Percentiles rank a stretch among this genome's conserved stretches.
Evolutionary conservation across 208 protist genomes (phyloP).

Genomic region (Wallacemonas collosoma): DNA sequence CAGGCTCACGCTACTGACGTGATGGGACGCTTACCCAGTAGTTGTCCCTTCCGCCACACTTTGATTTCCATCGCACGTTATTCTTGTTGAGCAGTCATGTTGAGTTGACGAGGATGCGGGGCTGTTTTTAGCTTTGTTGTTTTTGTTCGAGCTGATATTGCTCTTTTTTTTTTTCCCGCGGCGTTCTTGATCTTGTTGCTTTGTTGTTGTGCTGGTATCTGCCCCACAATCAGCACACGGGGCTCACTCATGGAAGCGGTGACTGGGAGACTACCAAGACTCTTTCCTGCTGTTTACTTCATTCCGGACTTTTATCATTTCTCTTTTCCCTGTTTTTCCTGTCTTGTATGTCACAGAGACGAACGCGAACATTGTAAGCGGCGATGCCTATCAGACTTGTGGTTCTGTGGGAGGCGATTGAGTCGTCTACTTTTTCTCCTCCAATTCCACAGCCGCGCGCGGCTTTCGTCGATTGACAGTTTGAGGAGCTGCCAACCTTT

Average conservation of each 20-base stretch:
- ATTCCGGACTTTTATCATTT: background rate
- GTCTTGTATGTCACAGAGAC: too few species aligned
- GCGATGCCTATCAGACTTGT: too few species aligned
- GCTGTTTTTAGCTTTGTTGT: slow-evolving; percentile 5
- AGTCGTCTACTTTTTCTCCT: background rate
- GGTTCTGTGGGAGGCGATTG: too few species aligned
- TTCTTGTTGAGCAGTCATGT: too few species aligned
- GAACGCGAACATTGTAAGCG: too few species aligned
- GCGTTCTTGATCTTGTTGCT: slow-evolving; percentile 10
- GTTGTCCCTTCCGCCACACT: too few species aligned
- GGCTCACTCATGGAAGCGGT: too few species aligned
- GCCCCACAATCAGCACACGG: background rate
- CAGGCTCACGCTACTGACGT: background rate
- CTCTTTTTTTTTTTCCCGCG: slow-evolving; percentile 21
- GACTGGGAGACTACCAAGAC: too few species aligned
- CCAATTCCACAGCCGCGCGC: too few species aligned
- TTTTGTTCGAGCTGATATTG: slow-evolving; percentile 8
- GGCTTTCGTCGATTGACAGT: background rate
- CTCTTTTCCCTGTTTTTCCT: background rate
- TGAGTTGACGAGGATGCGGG: too few species aligned
- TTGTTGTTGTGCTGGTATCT: slow-evolving; percentile 14
- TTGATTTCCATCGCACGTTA: too few species aligned
- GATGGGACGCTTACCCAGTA: too few species aligned
- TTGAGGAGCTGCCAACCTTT: slow-evolving; percentile 4
- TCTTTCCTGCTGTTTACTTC: slow-evolving; percentile 16